Base-by-base conservation (phyloP, 768 basidiomycete genomes). In the Hebeloma cylindrosporum region DNA sequence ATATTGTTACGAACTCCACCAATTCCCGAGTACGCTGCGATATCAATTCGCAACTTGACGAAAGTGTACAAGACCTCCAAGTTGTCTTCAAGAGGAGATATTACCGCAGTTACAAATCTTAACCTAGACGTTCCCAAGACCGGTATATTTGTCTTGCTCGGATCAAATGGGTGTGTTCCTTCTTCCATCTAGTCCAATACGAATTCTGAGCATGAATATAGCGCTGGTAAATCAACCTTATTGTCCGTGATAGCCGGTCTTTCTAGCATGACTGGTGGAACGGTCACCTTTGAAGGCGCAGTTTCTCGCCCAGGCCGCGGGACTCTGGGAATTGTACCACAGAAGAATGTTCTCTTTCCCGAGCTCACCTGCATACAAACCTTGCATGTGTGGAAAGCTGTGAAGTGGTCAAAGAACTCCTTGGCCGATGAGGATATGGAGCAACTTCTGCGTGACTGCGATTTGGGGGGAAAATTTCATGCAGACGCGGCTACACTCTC, bases 261-360 rank as follows among this genome's bases (percentile, higher is more conserved):
- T 8, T 62, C 80, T 6, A 78, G 78, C 5, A 75, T 73, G n/a
- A 82, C 78, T 3, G 65, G 71, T 18, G 88, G 88, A 23, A 67
- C 70, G 2, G 70, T 90, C 13, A 66, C 70, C 0, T 77, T 75
- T 39, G 78, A 77, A 54, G 79, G 79, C 27, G 79, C 79, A 0
- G 60, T 66, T 13, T 56, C 72, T 29, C 68, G 68, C 21, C 82
- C 83, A 5, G 69, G 81, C 4, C 79, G 79, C 0, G 85, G 86
- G 5, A 78, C 77, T 0, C 60, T 91, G n/a, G 88, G 88, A 2
- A 82, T 91, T 45, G 86, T 88, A 0, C 85, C 87, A 1, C 88
- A 90, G 66, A 88, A 86, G 67, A 89, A 91, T 54, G 87, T 91
- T 4, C 70, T 91, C 2, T 87, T 89, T 58, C 78, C 85, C 0